phyloP scores from a whole-genome alignment of 2,329 filamentous ascomycete genomes.

The Chaetomium olivaceum region DNA sequence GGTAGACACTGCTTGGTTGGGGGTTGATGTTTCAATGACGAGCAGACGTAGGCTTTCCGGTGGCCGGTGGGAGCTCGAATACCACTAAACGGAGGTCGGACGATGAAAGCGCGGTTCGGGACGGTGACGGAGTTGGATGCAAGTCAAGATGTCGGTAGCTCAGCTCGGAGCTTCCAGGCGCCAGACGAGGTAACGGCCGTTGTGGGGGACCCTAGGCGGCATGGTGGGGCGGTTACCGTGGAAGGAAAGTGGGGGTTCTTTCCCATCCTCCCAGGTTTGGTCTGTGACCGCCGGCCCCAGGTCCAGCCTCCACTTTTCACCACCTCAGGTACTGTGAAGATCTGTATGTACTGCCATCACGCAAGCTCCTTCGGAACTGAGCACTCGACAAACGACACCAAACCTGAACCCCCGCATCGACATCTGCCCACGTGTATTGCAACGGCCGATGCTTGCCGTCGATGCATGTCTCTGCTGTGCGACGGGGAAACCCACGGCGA shows the following conservation, averaged over 20 bases:
- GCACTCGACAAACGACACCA: neutral
- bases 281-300: neutral
- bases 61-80: neutral
- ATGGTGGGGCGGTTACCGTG: neutral
- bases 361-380: neutral
- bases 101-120: neutral
- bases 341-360: neutral
- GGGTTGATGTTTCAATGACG: neutral
- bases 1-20: neutral
- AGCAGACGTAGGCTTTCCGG: neutral
- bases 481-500: neutral
- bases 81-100: neutral
- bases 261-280: neutral
- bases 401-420: neutral
- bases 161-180: neutral
- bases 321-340: no score
- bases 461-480: neutral
- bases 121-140: neutral
- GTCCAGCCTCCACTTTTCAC: constrained; percentile 3
- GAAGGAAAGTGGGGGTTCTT: neutral
- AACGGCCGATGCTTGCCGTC: neutral
- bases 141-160: neutral
- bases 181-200: neutral
- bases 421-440: neutral
- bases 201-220: neutral